Evolutionary conservation across 257 asterid genomes (phyloP).

Genomic region (Solanum paucissectum): DNA sequence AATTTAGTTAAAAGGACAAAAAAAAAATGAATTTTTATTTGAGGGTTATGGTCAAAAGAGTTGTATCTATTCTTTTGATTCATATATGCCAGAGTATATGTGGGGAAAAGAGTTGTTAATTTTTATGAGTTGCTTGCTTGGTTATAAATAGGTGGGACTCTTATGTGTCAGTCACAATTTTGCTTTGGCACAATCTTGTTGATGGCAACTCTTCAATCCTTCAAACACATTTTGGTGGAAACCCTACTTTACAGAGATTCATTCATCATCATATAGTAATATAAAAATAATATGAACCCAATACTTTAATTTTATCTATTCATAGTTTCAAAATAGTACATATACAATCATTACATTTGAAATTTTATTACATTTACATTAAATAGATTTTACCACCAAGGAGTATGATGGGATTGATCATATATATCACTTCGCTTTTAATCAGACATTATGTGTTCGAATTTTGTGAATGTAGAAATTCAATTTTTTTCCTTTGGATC

Average conservation of each 20-base stretch:
- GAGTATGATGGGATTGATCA: neutral
- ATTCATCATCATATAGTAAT: neutral
- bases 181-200: neutral
- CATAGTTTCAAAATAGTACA: neutral
- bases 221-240: neutral
- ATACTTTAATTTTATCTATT: neutral
- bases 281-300: neutral
- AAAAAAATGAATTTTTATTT: neutral
- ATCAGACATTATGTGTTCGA: neutral
- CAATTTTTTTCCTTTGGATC: too few species aligned
- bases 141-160: conserved; percentile 1
- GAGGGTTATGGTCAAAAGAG: neutral
- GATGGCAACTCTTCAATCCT: neutral
- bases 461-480: neutral
- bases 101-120: neutral
- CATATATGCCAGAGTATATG: neutral
- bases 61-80: neutral
- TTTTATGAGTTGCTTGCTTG: neutral
- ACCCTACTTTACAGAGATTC: neutral
- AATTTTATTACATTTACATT: neutral
- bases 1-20: neutral
- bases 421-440: neutral
- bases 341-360: neutral
- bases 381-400: neutral
- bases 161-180: neutral